These are phyloP conservation scores for Globisporangium okanoganense DNA, from an alignment of 352 stramenopile genomes.

Conservation along the genomic window DNA sequence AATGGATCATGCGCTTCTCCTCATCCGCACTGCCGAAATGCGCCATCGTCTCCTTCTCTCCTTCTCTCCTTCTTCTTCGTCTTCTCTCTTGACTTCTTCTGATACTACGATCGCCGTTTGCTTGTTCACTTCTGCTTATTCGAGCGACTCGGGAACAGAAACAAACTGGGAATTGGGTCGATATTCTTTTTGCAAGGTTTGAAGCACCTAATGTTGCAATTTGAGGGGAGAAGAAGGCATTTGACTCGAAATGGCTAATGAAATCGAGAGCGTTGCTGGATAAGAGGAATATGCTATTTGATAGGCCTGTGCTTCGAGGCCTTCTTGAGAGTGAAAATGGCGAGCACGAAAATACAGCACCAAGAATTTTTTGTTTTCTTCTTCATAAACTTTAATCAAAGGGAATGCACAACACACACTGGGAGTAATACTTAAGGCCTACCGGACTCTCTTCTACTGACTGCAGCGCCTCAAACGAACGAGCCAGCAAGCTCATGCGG, in stretches of 20 bases:
- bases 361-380: background rate
- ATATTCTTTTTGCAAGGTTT: constrained; percentile 8
- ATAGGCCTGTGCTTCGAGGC: background rate
- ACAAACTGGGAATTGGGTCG: background rate
- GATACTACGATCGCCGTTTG: background rate
- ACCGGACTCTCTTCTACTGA: background rate
- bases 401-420: constrained; percentile 4
- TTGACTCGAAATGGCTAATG: background rate
- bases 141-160: background rate
- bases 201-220: background rate
- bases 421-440: constrained; percentile 4
- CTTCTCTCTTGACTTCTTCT: background rate
- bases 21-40: constrained; percentile 21
- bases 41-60: constrained; percentile 12
- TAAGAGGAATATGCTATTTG: background rate
- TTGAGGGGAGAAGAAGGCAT: background rate
- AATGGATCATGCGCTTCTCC: constrained; percentile 10
- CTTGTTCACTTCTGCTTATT: background rate
- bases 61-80: background rate
- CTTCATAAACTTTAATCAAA: constrained; percentile 7
- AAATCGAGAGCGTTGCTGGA: constrained; percentile 4
- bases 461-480: background rate
- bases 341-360: background rate
- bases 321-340: background rate
- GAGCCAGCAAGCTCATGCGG: constrained; percentile 1